phyloP scores from a whole-genome alignment of 176 grass and related monocot genomes.

The Aechmea fasciata region DNA sequence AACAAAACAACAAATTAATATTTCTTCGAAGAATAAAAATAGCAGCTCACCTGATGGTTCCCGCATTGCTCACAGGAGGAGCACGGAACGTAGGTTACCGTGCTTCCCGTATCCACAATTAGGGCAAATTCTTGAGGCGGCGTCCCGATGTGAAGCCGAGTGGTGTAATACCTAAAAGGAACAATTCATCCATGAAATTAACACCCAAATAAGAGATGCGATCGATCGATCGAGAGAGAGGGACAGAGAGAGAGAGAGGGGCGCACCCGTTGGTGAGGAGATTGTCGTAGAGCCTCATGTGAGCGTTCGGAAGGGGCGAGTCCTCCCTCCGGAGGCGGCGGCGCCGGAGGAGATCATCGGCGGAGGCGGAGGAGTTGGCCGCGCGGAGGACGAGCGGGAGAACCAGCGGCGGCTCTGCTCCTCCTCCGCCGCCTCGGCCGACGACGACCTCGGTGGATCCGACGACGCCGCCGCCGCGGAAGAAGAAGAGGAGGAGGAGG shows the following conservation, averaged over 20 bases:
- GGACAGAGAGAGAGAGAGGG: neutral
- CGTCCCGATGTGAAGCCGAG: conserved; percentile 74
- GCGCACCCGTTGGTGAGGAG: conserved; percentile 85
- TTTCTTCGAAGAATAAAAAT: neutral
- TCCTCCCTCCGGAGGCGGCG: conserved; percentile 22
- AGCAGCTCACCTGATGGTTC: conserved; percentile 73
- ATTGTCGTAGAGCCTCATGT: conserved; percentile 94
- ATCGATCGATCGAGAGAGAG: neutral
- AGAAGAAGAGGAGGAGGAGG: conserved; percentile 21
- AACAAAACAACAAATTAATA: too few species aligned
- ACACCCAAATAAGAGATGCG: neutral
- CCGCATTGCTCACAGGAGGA: conserved; percentile 92
- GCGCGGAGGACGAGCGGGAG: conserved; percentile 59
- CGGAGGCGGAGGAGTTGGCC: conserved; percentile 36
- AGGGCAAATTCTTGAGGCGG: conserved; percentile 89
- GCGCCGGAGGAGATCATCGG: conserved; percentile 20
- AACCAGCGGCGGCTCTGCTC: conserved; percentile 33
- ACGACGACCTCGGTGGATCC: neutral
- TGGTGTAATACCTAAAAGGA: conserved; percentile 75
- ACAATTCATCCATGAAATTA: neutral
- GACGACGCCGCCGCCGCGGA: neutral
- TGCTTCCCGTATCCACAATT: conserved; percentile 97
- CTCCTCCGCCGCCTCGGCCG: neutral
- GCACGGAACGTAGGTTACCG: conserved; percentile 95
- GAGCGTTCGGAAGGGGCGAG: conserved; percentile 41